A percentile compares a stretch with the other conserved stretches of the same genome.
Conservation (phyloP, 1,139 yeast species). For the Scheffersomyces illinoinensis region DNA sequence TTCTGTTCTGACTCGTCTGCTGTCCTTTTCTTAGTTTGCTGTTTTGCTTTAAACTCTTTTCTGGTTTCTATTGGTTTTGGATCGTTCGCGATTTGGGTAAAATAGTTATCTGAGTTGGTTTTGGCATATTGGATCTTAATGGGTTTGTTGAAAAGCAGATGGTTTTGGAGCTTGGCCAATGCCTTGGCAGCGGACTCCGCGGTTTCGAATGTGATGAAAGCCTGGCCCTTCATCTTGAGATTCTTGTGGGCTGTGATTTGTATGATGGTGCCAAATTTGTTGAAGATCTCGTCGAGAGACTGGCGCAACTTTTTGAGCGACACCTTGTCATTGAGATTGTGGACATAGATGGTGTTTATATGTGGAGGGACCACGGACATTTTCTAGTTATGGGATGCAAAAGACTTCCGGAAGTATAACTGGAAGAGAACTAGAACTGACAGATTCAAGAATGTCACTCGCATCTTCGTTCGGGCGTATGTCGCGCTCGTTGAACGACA, state of each 20-base stretch:
- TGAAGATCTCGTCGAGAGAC: slow-evolving; percentile 43
- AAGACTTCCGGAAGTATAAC: too few species aligned
- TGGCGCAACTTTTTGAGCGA: slow-evolving; percentile 51
- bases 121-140: slow-evolving; percentile 48
- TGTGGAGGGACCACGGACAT: not conserved
- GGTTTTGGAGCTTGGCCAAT: slow-evolving; percentile 40
- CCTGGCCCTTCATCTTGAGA: slow-evolving; percentile 76
- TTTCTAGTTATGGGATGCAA: not conserved
- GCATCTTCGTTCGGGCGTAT: not conserved
- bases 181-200: slow-evolving; percentile 52
- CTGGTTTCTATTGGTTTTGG: slow-evolving; percentile 16
- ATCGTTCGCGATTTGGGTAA: slow-evolving; percentile 12
- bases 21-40: slow-evolving; percentile 2
- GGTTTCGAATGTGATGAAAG: slow-evolving; percentile 67
- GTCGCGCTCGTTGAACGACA: not conserved
- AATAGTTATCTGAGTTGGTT: slow-evolving; percentile 46
- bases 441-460: not conserved
- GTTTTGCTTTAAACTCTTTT: slow-evolving; percentile 7
- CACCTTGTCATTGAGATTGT: slow-evolving; percentile 73
- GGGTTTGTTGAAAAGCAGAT: slow-evolving; percentile 53
- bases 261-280: slow-evolving; percentile 49
- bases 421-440: not conserved
- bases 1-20: slow-evolving; percentile 16
- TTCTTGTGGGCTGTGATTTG: slow-evolving; percentile 63
- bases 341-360: slow-evolving; percentile 53